Conservation (phyloP, 2,329 filamentous ascomycete species). For the Fusarium tricinctum region DNA sequence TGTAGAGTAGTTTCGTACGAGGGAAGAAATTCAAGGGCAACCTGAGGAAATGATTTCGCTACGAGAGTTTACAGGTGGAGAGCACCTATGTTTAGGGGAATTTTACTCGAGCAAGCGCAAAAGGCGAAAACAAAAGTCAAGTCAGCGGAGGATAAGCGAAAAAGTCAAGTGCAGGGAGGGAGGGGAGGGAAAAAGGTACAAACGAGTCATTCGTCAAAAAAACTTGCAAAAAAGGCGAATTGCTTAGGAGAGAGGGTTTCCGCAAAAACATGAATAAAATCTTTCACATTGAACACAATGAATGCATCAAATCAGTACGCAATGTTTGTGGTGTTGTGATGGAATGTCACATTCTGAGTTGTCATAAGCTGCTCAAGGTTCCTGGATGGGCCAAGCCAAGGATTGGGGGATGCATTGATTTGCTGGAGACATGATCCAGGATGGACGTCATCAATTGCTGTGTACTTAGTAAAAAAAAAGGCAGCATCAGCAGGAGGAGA, state of each 20-base stretch:
- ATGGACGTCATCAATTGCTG: conserved; percentile 34
- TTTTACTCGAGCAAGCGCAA: conserved; percentile 30
- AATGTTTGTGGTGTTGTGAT: conserved; percentile 10
- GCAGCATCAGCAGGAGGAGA: conserved; percentile 2
- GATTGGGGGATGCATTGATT: neutral
- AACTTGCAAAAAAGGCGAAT: conserved; percentile 48
- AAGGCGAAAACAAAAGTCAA: conserved; percentile 42
- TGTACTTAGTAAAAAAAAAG: neutral
- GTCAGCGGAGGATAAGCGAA: conserved; percentile 36
- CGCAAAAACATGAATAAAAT: conserved; percentile 50
- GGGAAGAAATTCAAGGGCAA: conserved; percentile 47
- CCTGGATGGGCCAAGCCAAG: conserved; percentile 16
- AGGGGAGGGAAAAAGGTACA: conserved; percentile 29
- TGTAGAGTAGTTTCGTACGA: conserved; percentile 37
- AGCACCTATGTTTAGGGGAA: conserved; percentile 9
- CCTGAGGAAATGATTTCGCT: conserved; percentile 42
- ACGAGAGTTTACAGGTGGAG: conserved; percentile 20
- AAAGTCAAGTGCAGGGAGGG: conserved; percentile 5
- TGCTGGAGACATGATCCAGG: conserved; percentile 35
- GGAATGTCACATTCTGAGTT: conserved; percentile 33
- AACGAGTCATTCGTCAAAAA: conserved; percentile 42
- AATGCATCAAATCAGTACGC: conserved; percentile 9
- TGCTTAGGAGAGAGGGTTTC: conserved; percentile 41
- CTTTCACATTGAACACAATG: conserved; percentile 26
- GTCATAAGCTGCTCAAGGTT: conserved; percentile 34